Base-by-base conservation (phyloP, 2,329 filamentous ascomycete genomes). In the Ceratocystis alfenasii region DNA sequence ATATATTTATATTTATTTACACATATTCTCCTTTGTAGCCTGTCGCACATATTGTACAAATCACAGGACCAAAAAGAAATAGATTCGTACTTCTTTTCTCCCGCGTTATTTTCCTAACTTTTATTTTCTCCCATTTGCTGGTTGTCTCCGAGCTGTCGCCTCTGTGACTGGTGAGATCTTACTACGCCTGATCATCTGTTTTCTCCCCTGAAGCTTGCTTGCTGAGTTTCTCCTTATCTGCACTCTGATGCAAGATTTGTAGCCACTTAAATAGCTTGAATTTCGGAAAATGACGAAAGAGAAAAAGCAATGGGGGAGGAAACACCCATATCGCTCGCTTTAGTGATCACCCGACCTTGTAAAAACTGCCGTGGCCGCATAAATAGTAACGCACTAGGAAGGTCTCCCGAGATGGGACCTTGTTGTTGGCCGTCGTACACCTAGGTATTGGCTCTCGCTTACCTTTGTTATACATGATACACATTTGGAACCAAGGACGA, bases 401-500 rank as follows among this genome's bases (percentile, higher is more conserved):
- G 25, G 53, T n/a, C 22, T 57, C 30, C 22, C 53, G 22, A 30
- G 12, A 57, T 30, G 53, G 53, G 10, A 41, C 36, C 36, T 41
- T 41, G 36, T 41, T 41, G 36, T 8, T 57, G 22, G 4, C 30
- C 30, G 53, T 57, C 17, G 53, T 30, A 57, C 53, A 57, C 10
- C 36, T n/a, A 30, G 53, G 30, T 57, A 57, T 30, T 57, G 53
- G 53, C 53, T 28, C 22, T 57, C 53, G 53, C 53, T 57, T 57
- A 57, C 53, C 28, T 28, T 41, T 57, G 22, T 30, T 57, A 28
- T 57, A 57, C 53, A 28, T 57, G 53, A 25, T 57, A 57, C 53
- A 57, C 28, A 15, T 7, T 22, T 57, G 53, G 22, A 57, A 57
- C 53, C 22, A 30, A 30, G 8, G 22, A 30, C 22, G 20, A 30